Evolutionary conservation across 2,329 filamentous ascomycete species (phyloP).

Genomic region (Basipetospora chlamydospora): DNA sequence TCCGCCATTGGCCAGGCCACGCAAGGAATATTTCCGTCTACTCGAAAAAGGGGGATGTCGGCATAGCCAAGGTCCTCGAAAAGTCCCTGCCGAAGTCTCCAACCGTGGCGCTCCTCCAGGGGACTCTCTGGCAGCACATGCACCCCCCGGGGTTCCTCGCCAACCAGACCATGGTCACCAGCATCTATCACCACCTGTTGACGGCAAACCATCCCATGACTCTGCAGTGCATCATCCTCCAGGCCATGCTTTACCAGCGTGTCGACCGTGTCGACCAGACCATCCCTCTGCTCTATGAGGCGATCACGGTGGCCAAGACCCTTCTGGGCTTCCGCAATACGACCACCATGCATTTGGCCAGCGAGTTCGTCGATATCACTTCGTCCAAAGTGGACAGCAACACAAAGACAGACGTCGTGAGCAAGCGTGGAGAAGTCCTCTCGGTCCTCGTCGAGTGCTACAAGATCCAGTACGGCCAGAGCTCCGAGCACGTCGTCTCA

Average conservation of each 20-base stretch:
- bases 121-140: constrained; percentile 11
- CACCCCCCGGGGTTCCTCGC: constrained; percentile 16
- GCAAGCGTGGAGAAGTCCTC: constrained; percentile 8
- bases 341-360: constrained; percentile 9
- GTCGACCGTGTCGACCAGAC: constrained; percentile 8
- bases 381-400: not conserved
- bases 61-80: constrained; percentile 7
- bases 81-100: constrained; percentile 7
- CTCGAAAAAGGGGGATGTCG: constrained; percentile 5
- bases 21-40: constrained; percentile 6
- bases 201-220: constrained; percentile 9
- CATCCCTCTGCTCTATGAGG: constrained; percentile 9
- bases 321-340: constrained; percentile 5
- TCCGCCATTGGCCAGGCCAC: constrained; percentile 11
- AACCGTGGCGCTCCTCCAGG: constrained; percentile 8
- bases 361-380: constrained; percentile 9
- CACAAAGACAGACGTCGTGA: constrained; percentile 13
- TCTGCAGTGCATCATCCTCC: constrained; percentile 10
- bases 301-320: constrained; percentile 6
- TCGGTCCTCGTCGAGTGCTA: constrained; percentile 8
- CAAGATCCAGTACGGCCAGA: constrained; percentile 9
- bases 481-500: constrained; percentile 7
- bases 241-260: constrained; percentile 7
- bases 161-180: constrained; percentile 15
- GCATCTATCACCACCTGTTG: constrained; percentile 17